Percentiles rank a stretch among this genome's conserved stretches.
Conservation (phyloP, 192 early-diverging fungal genomes). For the Coemansia sp. region DNA sequence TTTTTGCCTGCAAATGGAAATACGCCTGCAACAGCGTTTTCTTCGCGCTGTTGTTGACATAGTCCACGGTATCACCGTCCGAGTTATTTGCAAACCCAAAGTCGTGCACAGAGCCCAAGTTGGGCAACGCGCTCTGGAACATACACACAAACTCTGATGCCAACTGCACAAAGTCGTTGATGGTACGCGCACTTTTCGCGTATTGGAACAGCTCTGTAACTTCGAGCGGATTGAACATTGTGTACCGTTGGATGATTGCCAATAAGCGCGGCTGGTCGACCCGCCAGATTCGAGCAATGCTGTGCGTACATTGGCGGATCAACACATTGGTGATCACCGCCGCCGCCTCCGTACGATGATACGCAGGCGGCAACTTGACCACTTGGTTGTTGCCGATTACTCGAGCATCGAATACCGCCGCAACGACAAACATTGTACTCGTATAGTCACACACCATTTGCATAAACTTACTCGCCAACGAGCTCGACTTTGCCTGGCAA, state of each 20-base stretch:
- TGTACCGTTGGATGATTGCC: neutral
- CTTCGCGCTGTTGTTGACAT: neutral
- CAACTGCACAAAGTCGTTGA: neutral
- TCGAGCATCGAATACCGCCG: neutral
- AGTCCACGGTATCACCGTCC: too few species aligned
- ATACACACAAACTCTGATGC: neutral
- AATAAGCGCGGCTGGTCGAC: too few species aligned
- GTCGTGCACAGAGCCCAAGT: too few species aligned
- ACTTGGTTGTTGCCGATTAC: too few species aligned
- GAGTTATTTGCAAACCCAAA: too few species aligned
- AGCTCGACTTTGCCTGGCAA: neutral
- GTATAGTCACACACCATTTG: neutral
- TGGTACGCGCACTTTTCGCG: neutral
- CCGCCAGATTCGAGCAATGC: too few species aligned
- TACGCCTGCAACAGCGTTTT: neutral
- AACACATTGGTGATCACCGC: neutral
- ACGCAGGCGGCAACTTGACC: neutral
- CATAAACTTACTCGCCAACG: neutral
- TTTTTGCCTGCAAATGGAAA: neutral
- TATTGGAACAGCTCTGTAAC: neutral
- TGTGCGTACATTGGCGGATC: too few species aligned
- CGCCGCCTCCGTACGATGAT: neutral
- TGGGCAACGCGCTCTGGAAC: neutral
- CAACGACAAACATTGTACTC: neutral
- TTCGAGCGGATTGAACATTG: neutral